Conservation (phyloP, 108 stramenopile species). For the Schizochytrium sp. region DNA sequence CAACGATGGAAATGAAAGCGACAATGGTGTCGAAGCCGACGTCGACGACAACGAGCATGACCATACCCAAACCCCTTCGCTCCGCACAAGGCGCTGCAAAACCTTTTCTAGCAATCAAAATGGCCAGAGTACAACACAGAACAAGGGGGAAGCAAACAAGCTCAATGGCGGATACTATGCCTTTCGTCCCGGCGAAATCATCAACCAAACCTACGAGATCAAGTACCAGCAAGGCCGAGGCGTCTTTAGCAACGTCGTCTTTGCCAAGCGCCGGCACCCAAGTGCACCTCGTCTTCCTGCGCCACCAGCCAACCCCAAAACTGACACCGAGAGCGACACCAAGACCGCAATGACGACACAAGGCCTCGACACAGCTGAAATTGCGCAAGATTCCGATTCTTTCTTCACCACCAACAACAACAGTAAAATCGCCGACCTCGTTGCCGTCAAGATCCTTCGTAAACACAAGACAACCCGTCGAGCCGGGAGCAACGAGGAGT, state of each 20-base stretch:
- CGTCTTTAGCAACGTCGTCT: conserved; percentile 7
- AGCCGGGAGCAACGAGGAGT: conserved; percentile 70
- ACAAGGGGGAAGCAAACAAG: neutral
- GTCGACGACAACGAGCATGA: too few relatives aligned
- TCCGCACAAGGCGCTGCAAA: too few relatives aligned
- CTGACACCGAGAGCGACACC: neutral
- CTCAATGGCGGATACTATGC: neutral
- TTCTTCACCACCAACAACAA: too few relatives aligned
- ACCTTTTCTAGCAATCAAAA: too few relatives aligned
- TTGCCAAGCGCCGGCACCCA: neutral
- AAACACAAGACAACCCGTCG: conserved; percentile 97
- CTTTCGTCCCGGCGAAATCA: neutral
- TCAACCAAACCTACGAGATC: neutral
- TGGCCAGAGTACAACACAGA: too few relatives aligned
- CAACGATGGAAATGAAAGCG: too few relatives aligned
- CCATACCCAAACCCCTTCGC: too few relatives aligned
- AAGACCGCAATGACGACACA: neutral
- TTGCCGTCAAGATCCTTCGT: conserved; percentile 91
- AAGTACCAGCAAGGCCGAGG: neutral
- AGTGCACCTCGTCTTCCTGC: neutral
- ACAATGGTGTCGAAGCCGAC: too few relatives aligned
- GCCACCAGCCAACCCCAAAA: neutral
- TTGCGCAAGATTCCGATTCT: neutral
- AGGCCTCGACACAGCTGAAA: neutral
- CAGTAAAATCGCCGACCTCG: conserved; percentile 12